phyloP scores from a whole-genome alignment of 108 stramenopile species.

The Cylindrotheca fusiformis region DNA sequence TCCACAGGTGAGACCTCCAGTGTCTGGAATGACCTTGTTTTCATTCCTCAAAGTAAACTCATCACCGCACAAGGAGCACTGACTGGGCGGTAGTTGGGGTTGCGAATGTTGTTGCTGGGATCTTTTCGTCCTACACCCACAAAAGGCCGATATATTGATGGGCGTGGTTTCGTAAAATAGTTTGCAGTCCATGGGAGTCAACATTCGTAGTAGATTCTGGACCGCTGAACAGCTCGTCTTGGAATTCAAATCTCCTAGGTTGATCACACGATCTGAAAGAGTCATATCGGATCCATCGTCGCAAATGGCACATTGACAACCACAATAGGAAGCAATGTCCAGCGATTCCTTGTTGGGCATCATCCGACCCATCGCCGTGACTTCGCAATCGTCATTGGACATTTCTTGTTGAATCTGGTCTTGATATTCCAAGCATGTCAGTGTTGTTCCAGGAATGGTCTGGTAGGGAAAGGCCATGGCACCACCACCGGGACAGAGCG shows the following conservation, averaged over 20 bases:
- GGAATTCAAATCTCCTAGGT: not conserved
- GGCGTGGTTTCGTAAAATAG: not conserved
- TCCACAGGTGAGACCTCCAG: slow-evolving; percentile 6
- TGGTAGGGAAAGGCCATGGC: slow-evolving; percentile 5
- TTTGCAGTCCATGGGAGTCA: not conserved
- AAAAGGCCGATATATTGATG: slow-evolving; percentile 1
- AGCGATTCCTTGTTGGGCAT: not conserved
- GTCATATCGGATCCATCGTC: not conserved
- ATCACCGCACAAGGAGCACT: slow-evolving; percentile 6
- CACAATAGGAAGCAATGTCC: not conserved
- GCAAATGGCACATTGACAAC: not conserved
- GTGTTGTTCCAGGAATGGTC: not conserved
- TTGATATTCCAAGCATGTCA: slow-evolving; percentile 5
- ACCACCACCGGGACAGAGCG: slow-evolving; percentile 5
- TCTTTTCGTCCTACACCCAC: slow-evolving; percentile 3
- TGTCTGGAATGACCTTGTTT: not conserved
- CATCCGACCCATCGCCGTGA: not conserved
- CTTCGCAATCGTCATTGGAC: not conserved
- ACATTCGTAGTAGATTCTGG: not conserved
- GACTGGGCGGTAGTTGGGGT: not conserved
- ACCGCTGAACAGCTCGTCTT: not conserved
- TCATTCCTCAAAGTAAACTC: not conserved
- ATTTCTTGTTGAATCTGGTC: not conserved
- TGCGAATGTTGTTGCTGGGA: not conserved
- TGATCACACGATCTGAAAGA: not conserved